A percentile compares a stretch with the other conserved stretches of the same genome.
These are phyloP conservation scores for Talaromyces funiculosus DNA, from an alignment of 2,329 filamentous ascomycete species.

Conservation along the genomic window DNA sequence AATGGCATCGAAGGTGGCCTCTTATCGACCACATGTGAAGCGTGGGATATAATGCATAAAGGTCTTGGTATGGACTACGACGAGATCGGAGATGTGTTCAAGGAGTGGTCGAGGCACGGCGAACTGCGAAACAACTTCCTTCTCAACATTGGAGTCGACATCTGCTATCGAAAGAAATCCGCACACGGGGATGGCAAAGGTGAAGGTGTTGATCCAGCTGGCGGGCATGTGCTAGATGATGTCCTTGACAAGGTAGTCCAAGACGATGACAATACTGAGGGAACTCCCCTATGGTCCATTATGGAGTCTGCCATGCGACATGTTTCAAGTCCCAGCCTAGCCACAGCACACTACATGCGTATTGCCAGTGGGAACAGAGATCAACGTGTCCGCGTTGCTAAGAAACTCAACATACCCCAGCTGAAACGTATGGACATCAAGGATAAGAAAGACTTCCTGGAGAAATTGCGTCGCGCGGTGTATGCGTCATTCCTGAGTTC, in stretches of 20 bases:
- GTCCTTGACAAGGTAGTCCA: constrained; percentile 68
- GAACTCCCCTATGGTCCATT: constrained; percentile 62
- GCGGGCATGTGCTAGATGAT: constrained; percentile 52
- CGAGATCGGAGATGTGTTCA: constrained; percentile 56
- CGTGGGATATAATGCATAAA: constrained; percentile 58
- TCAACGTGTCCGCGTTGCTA: constrained; percentile 49
- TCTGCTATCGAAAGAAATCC: constrained; percentile 50
- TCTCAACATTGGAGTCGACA: constrained; percentile 57
- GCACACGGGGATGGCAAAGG: constrained; percentile 29
- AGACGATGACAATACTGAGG: constrained; percentile 60
- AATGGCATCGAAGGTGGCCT: constrained; percentile 71
- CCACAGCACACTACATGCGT: constrained; percentile 57
- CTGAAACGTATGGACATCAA: constrained; percentile 30
- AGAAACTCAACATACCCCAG: constrained; percentile 42
- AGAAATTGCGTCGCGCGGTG: constrained; percentile 55
- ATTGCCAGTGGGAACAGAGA: constrained; percentile 58
- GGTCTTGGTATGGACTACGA: constrained; percentile 55
- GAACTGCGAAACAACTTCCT: constrained; percentile 58
- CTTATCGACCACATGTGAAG: constrained; percentile 59
- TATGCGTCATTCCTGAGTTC: constrained; percentile 58
- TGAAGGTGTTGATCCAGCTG: constrained; percentile 28
- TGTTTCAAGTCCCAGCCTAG: constrained; percentile 60
- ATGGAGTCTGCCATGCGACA: constrained; percentile 58
- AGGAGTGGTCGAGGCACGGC: constrained; percentile 55
- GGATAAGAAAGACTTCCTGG: constrained; percentile 45